Conservation (phyloP, 768 basidiomycete species). For the Lepiota brunneoincarnata region DNA sequence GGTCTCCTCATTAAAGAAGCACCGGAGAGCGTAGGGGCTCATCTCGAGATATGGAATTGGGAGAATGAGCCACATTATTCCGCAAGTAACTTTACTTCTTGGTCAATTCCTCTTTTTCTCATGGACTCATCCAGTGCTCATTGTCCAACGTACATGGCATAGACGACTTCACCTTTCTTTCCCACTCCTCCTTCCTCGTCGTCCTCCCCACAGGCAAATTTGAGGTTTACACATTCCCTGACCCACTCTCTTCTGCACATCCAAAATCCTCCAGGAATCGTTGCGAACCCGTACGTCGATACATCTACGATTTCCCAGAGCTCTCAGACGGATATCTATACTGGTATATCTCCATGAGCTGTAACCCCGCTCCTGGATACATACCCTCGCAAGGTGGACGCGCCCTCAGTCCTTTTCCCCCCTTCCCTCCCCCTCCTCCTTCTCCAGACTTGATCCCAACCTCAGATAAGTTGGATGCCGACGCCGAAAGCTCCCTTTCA, state of each 20-base stretch:
- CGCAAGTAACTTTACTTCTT: conserved; percentile 27
- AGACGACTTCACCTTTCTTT: conserved; percentile 53
- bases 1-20: conserved; percentile 49
- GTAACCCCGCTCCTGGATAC: conserved; percentile 45
- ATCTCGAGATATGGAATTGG: conserved; percentile 55
- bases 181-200: conserved; percentile 42
- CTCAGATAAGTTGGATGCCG: conserved; percentile 51
- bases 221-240: conserved; percentile 46
- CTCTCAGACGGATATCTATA: conserved; percentile 44
- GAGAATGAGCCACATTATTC: conserved; percentile 34
- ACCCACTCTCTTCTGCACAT: conserved; percentile 24
- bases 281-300: conserved; percentile 30
- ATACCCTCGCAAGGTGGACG: conserved; percentile 22
- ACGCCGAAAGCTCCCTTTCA: conserved; percentile 47
- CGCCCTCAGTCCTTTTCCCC: conserved; percentile 20
- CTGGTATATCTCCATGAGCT: conserved; percentile 54
- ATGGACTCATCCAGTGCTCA: conserved; percentile 29
- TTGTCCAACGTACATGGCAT: conserved; percentile 41
- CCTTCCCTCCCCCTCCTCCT: neutral
- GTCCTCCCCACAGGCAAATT: conserved; percentile 44
- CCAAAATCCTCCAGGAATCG: conserved; percentile 1
- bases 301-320: conserved; percentile 40
- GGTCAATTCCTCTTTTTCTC: conserved; percentile 1
- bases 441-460: conserved; percentile 8
- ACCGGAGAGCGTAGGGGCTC: conserved; percentile 35